Evolutionary conservation across 202 grass and related monocot species (phyloP), one percentile per base, ranked within the genome.

Genomic region (Bolboschoenoplectus hybrid): DNA sequence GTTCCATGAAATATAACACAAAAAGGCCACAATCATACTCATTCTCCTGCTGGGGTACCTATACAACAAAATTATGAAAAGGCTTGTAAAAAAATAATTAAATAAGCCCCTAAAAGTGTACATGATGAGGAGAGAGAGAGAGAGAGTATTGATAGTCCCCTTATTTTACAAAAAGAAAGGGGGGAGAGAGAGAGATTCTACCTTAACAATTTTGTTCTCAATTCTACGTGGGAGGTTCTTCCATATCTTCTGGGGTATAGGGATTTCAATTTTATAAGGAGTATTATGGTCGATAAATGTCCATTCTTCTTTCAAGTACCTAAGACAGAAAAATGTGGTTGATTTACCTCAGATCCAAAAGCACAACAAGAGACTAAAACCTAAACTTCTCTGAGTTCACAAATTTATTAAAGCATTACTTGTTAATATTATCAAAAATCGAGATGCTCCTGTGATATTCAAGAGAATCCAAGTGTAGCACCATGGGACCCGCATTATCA

Each of bases 381-480:
- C 47, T 85, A 53, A 68, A 66, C 4, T 74, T 68, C 36, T 51
- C 53, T 35, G 36, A 39, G 57, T 50, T 67, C 44, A 62, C 41
- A 92, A 71, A 86, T 38, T 85, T 75, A 70, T 57, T 84, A 9
- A 71, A 84, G 26, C 45, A 47, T 84, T 91, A 92, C 97, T 88
- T 91, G 63, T 87, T 87, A 63, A 92, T 83, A 69, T 92, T 84
- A 85, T 36, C 82, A 84, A 94, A 94, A 87, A 98, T 92, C 16
- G 12, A 55, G 87, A 65, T 91, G 83, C 93, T 98, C 67, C 43
- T 90, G 80, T 98, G 97, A 85, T 94, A 85, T 34, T 89, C 91
- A 81, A 98, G 83, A 58, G 97, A 98, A 88, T 98, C 97, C 93
- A 98, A 89, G 89, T 98, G 97, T 94, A 98, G 92, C 86, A 98